Percentiles rank a stretch among this genome's conserved stretches.
Evolutionary conservation across 805 yeast species (phyloP).

Genomic region (Starmerella vitae): DNA sequence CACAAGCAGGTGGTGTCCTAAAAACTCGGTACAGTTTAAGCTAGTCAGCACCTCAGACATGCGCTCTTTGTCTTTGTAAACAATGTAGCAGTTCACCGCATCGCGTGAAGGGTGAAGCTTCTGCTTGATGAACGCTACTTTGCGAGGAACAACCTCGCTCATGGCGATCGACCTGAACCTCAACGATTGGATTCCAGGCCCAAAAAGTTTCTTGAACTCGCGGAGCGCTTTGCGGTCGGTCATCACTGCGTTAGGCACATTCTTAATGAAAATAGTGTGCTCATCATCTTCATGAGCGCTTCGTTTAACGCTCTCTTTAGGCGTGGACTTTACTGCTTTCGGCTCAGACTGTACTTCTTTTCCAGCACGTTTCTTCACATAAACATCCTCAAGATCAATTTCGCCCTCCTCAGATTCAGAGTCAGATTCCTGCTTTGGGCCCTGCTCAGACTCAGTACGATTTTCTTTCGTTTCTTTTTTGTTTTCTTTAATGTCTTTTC

Average conservation of each 20-base stretch:
- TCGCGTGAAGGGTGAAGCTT: conserved; percentile 65
- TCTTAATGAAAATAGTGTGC: conserved; percentile 85
- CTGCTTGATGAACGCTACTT: conserved; percentile 75
- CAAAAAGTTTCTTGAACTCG: conserved; percentile 51
- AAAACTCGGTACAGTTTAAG: conserved; percentile 56
- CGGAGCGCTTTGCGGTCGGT: conserved; percentile 48
- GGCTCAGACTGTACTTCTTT: conserved; percentile 13
- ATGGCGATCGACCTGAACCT: conserved; percentile 89
- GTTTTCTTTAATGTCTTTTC: conserved; percentile 34
- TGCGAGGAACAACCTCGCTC: conserved; percentile 76
- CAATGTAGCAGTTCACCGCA: conserved; percentile 78
- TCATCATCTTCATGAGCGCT: conserved; percentile 54
- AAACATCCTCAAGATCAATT: conserved; percentile 35
- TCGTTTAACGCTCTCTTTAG: conserved; percentile 2
- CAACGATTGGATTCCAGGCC: conserved; percentile 34
- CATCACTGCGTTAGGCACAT: conserved; percentile 53
- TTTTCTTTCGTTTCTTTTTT: neutral
- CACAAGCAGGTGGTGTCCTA: conserved; percentile 67
- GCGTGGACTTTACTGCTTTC: neutral
- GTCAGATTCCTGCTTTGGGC: neutral
- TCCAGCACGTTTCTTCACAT: conserved; percentile 38
- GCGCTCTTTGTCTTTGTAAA: conserved; percentile 42
- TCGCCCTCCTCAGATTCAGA: conserved; percentile 25
- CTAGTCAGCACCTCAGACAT: conserved; percentile 31
- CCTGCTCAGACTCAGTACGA: neutral